phyloP scores from a whole-genome alignment of 352 stramenopile species.

The Phytophthora idaei region DNA sequence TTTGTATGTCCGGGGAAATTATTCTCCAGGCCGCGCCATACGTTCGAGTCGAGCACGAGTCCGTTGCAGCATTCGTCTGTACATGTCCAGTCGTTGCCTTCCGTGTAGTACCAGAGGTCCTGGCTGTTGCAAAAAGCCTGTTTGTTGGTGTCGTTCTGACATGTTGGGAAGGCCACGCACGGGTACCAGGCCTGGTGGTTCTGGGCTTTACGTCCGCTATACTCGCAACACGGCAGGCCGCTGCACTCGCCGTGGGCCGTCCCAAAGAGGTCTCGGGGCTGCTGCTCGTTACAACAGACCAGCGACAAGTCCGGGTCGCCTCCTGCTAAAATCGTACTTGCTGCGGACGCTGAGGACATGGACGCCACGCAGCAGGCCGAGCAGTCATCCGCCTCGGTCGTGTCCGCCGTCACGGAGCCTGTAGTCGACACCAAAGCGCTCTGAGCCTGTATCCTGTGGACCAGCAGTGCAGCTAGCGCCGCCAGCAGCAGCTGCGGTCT shows the following conservation, averaged over 20 bases:
- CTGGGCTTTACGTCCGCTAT: constrained; percentile 67
- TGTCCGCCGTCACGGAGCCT: constrained; percentile 9
- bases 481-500: constrained; percentile 36
- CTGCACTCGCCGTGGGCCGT: constrained; percentile 74
- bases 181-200: constrained; percentile 82
- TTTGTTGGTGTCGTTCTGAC: constrained; percentile 69
- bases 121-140: constrained; percentile 62
- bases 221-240: constrained; percentile 79
- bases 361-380: constrained; percentile 52
- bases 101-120: constrained; percentile 59
- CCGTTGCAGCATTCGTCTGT: constrained; percentile 75
- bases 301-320: constrained; percentile 42
- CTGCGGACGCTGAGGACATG: constrained; percentile 25
- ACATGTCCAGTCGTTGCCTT: constrained; percentile 64
- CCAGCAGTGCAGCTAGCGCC: constrained; percentile 11
- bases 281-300: constrained; percentile 56
- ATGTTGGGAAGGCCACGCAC: constrained; percentile 81
- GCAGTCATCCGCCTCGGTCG: constrained; percentile 60
- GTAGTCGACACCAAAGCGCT: constrained; percentile 15
- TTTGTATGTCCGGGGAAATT: constrained; percentile 75
- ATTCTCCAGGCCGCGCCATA: constrained; percentile 62
- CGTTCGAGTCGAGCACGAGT: constrained; percentile 71
- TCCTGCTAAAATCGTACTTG: constrained; percentile 14
- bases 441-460: constrained; percentile 26
- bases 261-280: constrained; percentile 56